Percentiles rank a stretch among this genome's conserved stretches.
phyloP scores from a whole-genome alignment of 1,284 basidiomycete genomes.

The Tetrapyrgos nigripes region DNA sequence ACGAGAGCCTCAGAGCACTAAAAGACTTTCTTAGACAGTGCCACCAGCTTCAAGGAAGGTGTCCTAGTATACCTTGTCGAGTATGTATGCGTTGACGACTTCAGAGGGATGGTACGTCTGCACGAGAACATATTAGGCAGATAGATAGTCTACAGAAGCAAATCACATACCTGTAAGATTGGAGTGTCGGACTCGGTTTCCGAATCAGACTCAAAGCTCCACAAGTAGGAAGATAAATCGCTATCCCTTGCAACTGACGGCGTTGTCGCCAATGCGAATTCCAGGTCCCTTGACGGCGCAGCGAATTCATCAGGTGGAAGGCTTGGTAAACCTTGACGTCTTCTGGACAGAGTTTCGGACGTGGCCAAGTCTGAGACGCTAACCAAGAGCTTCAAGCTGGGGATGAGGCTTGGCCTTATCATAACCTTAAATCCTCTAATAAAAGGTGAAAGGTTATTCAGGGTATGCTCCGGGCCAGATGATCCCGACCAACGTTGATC shows the following conservation, averaged over 20 bases:
- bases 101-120: slow-evolving; percentile 4
- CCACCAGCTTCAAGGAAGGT: not conserved
- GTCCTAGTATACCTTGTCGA: not conserved
- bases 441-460: not conserved
- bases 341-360: too few species aligned
- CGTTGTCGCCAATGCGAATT: too few species aligned
- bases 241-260: too few species aligned
- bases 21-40: not conserved
- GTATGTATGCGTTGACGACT: slow-evolving; percentile 1
- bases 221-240: too few species aligned
- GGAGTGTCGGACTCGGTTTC: not conserved
- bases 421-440: not conserved
- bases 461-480: not conserved
- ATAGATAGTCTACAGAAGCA: not conserved
- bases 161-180: not conserved
- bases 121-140: not conserved
- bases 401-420: too few species aligned
- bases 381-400: too few species aligned
- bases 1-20: not conserved
- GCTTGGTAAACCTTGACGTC: too few species aligned
- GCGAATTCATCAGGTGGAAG: not conserved
- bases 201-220: not conserved
- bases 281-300: not conserved
- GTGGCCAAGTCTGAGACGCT: too few species aligned
- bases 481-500: not conserved